Evolutionary conservation across 352 stramenopile species (phyloP).

Genomic region (Phytophthora fragariae): DNA sequence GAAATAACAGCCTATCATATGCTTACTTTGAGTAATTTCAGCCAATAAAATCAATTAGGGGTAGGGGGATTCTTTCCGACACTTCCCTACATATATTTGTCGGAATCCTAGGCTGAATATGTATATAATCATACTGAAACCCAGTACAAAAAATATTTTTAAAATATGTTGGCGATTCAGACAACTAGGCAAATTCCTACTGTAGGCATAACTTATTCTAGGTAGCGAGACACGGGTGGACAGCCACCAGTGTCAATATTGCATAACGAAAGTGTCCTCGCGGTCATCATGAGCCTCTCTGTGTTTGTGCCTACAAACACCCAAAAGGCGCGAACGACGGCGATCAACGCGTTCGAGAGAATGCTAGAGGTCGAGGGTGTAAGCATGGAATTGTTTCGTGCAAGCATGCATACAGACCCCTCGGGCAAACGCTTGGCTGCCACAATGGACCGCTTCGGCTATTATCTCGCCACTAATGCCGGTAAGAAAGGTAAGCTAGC

Average conservation of each 20-base stretch:
- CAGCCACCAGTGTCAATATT: neutral
- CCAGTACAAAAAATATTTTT: slow-evolving; percentile 19
- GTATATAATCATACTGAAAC: slow-evolving; percentile 10
- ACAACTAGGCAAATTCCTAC: slow-evolving; percentile 9
- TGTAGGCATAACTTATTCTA: slow-evolving; percentile 1
- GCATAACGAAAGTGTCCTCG: slow-evolving; percentile 6
- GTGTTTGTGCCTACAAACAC: slow-evolving; percentile 22
- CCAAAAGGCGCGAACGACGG: slow-evolving; percentile 16
- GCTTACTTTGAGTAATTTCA: neutral
- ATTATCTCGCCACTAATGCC: slow-evolving; percentile 23
- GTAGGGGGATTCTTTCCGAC: neutral
- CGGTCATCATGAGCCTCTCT: slow-evolving; percentile 14
- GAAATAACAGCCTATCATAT: neutral
- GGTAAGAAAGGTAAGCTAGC: slow-evolving; percentile 28
- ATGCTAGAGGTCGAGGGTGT: neutral
- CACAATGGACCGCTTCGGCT: slow-evolving; percentile 16
- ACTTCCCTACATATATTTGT: slow-evolving; percentile 30
- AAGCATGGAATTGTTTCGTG: slow-evolving; percentile 7
- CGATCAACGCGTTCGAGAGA: slow-evolving; percentile 1
- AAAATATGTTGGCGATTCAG: slow-evolving; percentile 7
- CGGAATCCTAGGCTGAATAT: slow-evolving; percentile 20
- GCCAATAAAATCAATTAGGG: neutral
- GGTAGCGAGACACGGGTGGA: neutral
- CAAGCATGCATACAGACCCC: neutral
- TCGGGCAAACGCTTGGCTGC: slow-evolving; percentile 7